Conservation (phyloP, 306 rosid genomes). For the Rosa rugosa region DNA sequence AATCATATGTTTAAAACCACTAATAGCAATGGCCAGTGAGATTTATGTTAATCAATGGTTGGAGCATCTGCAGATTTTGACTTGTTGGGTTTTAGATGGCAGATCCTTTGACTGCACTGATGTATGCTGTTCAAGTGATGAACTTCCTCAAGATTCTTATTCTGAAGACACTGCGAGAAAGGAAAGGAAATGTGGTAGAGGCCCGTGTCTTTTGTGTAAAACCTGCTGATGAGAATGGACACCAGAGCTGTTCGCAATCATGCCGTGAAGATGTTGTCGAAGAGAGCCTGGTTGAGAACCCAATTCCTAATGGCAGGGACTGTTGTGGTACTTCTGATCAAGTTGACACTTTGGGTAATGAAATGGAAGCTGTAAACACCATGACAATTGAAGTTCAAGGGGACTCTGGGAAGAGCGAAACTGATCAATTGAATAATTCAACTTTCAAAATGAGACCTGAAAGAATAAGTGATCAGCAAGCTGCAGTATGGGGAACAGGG, state of each 20-base stretch:
- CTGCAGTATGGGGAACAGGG: conserved; percentile 25
- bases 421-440: conserved; percentile 44
- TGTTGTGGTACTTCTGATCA: conserved; percentile 40
- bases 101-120: conserved; percentile 84
- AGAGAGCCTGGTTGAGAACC: conserved; percentile 47
- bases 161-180: conserved; percentile 53
- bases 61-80: conserved; percentile 12
- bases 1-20: not conserved
- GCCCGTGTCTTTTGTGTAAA: conserved; percentile 36
- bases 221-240: conserved; percentile 56
- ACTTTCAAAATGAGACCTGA: conserved; percentile 39
- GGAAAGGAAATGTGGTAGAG: conserved; percentile 56
- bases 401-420: conserved; percentile 36
- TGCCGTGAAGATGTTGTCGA: conserved; percentile 31
- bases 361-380: conserved; percentile 10
- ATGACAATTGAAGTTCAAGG: conserved; percentile 22
- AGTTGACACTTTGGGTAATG: not conserved
- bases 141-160: conserved; percentile 76
- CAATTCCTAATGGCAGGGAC: conserved; percentile 23
- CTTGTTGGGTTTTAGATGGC: conserved; percentile 62
- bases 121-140: conserved; percentile 93
- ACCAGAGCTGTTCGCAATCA: conserved; percentile 43
- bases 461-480: conserved; percentile 39
- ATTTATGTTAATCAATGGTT: not conserved
- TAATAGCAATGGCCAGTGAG: not conserved